phyloP scores from a whole-genome alignment of 129 eudicot genomes.

The Centrapalus pauciflorus region DNA sequence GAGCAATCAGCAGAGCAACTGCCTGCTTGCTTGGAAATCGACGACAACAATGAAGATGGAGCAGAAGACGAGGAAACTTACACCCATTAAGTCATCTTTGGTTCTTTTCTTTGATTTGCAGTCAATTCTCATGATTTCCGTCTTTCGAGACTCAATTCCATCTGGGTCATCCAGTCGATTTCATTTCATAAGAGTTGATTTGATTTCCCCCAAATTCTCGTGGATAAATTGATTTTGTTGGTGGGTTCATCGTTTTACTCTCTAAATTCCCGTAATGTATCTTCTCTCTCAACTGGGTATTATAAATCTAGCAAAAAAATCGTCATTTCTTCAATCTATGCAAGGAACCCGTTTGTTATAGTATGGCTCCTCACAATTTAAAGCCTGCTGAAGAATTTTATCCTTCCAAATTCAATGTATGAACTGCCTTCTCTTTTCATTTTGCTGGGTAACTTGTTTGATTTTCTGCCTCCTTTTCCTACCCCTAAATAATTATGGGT shows the following conservation, averaged over 20 bases:
- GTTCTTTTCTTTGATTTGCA: constrained; percentile 12
- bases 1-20: no score
- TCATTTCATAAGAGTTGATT: constrained; percentile 11
- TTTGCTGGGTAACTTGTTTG: not conserved
- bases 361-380: constrained; percentile 43
- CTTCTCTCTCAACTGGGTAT: constrained; percentile 19
- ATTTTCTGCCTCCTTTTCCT: not conserved
- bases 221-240: constrained; percentile 34
- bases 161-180: constrained; percentile 20
- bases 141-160: constrained; percentile 14
- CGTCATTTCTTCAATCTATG: not conserved
- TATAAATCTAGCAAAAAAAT: constrained; percentile 22
- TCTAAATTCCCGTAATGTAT: constrained; percentile 20
- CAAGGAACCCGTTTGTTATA: constrained; percentile 38
- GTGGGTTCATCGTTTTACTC: constrained; percentile 36
- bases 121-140: constrained; percentile 26
- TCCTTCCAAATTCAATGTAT: constrained; percentile 42
- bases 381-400: constrained; percentile 46
- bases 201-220: not conserved
- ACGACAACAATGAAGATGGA: no score
- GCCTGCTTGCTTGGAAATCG: no score
- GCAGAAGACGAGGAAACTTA: no score
- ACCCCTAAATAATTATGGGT: not conserved
- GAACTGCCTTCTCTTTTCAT: not conserved
- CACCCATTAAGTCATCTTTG: not conserved